These are phyloP conservation scores for Mortierella sp. DNA, from an alignment of 371 early-diverging fungal species.

Conservation along the genomic window DNA sequence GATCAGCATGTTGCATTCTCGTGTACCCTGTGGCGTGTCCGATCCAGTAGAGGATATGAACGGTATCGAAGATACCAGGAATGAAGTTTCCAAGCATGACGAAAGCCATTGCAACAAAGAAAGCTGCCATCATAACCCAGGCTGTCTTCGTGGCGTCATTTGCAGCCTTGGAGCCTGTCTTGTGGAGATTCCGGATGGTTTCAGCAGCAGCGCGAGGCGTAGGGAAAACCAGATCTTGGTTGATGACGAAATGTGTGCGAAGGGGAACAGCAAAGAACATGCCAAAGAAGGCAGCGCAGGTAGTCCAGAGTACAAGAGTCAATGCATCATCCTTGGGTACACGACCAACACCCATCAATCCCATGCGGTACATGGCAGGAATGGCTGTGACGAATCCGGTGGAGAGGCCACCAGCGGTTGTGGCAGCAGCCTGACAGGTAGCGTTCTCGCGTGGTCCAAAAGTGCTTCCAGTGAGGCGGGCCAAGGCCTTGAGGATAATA, in stretches of 20 bases:
- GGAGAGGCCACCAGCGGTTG: slow-evolving; percentile 79
- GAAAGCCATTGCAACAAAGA: slow-evolving; percentile 67
- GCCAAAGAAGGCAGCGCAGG: slow-evolving; percentile 79
- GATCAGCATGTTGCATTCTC: slow-evolving; percentile 66
- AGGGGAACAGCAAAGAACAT: slow-evolving; percentile 85
- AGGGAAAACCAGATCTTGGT: slow-evolving; percentile 81
- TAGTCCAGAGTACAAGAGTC: slow-evolving; percentile 65
- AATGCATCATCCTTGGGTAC: slow-evolving; percentile 44
- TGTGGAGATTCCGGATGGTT: slow-evolving; percentile 78
- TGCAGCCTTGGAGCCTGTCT: slow-evolving; percentile 57
- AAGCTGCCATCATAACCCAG: slow-evolving; percentile 55
- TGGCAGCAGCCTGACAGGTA: slow-evolving; percentile 80
- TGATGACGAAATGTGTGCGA: slow-evolving; percentile 77
- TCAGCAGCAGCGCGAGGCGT: slow-evolving; percentile 78
- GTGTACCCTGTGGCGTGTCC: slow-evolving; percentile 61
- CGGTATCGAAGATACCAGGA: slow-evolving; percentile 67
- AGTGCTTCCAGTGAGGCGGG: slow-evolving; percentile 65
- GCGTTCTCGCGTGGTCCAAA: slow-evolving; percentile 84
- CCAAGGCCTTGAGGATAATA: slow-evolving; percentile 76
- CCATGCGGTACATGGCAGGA: slow-evolving; percentile 81
- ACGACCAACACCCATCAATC: slow-evolving; percentile 60
- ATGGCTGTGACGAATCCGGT: slow-evolving; percentile 79
- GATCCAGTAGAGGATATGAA: slow-evolving; percentile 76
- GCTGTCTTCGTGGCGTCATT: slow-evolving; percentile 54
- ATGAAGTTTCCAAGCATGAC: slow-evolving; percentile 68